Conservation (phyloP, 768 basidiomycete species). For the Boletus speciosus region DNA sequence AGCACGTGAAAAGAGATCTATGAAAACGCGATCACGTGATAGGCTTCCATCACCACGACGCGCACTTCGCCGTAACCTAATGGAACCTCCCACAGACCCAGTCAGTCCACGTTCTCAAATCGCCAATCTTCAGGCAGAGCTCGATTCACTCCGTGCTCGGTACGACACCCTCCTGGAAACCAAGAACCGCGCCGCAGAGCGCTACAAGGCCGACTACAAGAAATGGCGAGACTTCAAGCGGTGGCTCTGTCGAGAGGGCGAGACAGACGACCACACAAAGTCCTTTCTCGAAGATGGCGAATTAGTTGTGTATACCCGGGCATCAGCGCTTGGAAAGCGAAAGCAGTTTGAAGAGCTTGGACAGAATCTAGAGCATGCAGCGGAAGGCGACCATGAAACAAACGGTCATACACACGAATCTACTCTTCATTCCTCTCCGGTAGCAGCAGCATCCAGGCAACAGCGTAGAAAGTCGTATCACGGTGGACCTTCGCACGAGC, state of each 20-base stretch:
- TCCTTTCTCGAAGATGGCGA: constrained; percentile 28
- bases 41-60: not conserved
- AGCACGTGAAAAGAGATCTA: too few species aligned
- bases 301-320: constrained; percentile 22
- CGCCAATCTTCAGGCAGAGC: constrained; percentile 27
- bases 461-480: constrained; percentile 20
- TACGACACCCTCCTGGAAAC: constrained; percentile 45
- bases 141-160: constrained; percentile 35
- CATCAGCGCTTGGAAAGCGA: constrained; percentile 27
- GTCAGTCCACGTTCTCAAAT: constrained; percentile 13
- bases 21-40: constrained; percentile 24
- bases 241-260: constrained; percentile 40
- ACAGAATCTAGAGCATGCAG: constrained; percentile 8
- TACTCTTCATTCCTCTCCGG: not conserved
- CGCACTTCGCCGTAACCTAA: not conserved
- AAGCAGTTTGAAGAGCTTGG: constrained; percentile 23
- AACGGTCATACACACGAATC: constrained; percentile 4
- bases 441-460: not conserved
- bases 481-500: constrained; percentile 7
- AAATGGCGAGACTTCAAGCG: constrained; percentile 47
- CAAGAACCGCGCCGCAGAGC: constrained; percentile 43
- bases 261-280: constrained; percentile 27
- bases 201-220: constrained; percentile 51
- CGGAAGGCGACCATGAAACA: constrained; percentile 4
- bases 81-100: constrained; percentile 4